Evolutionary conservation across 78 protist genomes (phyloP).

Genomic region (Tieghemostelium lacteum): DNA sequence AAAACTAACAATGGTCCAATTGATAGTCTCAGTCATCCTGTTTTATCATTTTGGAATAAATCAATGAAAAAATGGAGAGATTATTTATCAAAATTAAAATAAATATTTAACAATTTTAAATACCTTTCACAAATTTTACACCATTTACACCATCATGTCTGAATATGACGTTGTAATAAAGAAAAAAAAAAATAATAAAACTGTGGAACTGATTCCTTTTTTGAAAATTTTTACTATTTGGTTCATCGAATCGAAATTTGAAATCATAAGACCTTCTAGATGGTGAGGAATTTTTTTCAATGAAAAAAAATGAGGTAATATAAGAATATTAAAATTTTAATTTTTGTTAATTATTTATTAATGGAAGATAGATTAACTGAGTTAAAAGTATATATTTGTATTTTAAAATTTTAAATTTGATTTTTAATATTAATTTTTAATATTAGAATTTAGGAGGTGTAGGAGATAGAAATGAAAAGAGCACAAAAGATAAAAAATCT

Average conservation of each 20-base stretch:
- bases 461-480: constrained; percentile 16
- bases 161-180: too few relatives aligned
- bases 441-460: constrained; percentile 58
- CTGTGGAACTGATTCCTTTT: too few relatives aligned
- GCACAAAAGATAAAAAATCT: constrained; percentile 25
- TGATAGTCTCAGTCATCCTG: constrained; percentile 64
- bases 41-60: constrained; percentile 63
- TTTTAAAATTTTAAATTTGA: not conserved
- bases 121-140: too few relatives aligned
- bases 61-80: constrained; percentile 75
- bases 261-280: too few relatives aligned
- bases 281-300: too few relatives aligned
- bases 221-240: too few relatives aligned
- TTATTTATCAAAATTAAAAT: constrained; percentile 21
- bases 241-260: too few relatives aligned
- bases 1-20: constrained; percentile 52
- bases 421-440: not conserved
- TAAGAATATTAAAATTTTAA: too few relatives aligned
- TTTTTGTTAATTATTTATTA: too few relatives aligned
- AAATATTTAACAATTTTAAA: not conserved
- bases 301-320: too few relatives aligned
- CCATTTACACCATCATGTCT: too few relatives aligned
- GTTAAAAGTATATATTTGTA: constrained; percentile 8
- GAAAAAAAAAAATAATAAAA: too few relatives aligned
- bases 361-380: constrained; percentile 75